Evolutionary conservation across 2,329 filamentous ascomycete species (phyloP), one percentile per base, ranked within the genome.

Genomic region (Colletotrichum falcatum): DNA sequence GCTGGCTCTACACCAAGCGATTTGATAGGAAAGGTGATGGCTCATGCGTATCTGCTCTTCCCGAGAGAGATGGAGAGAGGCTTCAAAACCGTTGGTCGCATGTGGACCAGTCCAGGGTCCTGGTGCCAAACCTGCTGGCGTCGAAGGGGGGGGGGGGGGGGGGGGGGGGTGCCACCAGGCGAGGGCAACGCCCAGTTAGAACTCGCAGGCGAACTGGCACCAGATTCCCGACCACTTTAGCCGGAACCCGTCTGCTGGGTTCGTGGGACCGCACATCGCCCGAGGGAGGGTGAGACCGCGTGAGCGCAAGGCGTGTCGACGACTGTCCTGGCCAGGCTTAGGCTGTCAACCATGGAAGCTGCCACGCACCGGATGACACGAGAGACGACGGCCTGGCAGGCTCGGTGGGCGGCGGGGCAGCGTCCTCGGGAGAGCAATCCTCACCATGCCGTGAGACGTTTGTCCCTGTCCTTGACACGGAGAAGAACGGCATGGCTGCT

Each of bases 161-260:
- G n/a, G n/a, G n/a, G n/a, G n/a, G n/a, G 46, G 46, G 12, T 28
- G 20, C n/a, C 49, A 28, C 12, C 5, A n/a, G 20, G 11, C 11
- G 1, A n/a, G 20, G 11, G 14, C 20, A 55, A n/a, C 20, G 16
- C 30, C 53, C 53, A 14, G 30, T 7, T 23, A 12, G 53, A 18
- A 11, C 5, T 37, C 33, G 7, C 26, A 61, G 28, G 59, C 59
- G 59, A 48, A 2, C 18, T 44, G 58, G 33, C 35, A 28, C 46
- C 49, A 28, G 48, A 54, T 46, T 46, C 56, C 39, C 35, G 30
- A 30, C 30, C 60, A 49, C 35, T 23, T 62, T 66, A 62, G 64
- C 30, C 64, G 35, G 26, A 18, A 44, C 64, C 64, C 33, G 26
- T 53, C 37, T 42, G 9, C 49, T 48, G 49, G 59, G 39, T 30